Evolutionary conservation across 2,329 filamentous ascomycete species (phyloP).

Genomic region (Paraconiothyrium sp.): DNA sequence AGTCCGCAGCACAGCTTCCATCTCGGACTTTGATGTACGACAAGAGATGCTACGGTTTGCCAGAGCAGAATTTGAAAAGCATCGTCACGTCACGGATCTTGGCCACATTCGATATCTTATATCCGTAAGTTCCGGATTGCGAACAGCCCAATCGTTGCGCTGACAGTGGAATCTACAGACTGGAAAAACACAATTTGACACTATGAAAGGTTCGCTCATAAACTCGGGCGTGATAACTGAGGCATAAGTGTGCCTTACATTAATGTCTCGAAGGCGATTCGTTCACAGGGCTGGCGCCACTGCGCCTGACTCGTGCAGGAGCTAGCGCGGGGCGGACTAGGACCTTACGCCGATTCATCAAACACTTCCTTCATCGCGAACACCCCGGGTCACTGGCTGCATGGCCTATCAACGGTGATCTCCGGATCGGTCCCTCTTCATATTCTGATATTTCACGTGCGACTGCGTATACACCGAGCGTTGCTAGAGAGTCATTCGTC

Average conservation of each 20-base stretch:
- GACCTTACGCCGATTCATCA: neutral
- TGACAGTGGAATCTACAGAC: constrained; percentile 39
- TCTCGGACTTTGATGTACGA: constrained; percentile 39
- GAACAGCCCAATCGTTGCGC: neutral
- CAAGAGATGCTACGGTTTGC: constrained; percentile 60
- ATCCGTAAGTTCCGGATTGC: constrained; percentile 39
- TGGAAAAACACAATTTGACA: constrained; percentile 61
- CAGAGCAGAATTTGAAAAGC: constrained; percentile 59
- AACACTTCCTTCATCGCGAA: constrained; percentile 3
- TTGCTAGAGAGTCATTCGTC: neutral
- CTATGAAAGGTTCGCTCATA: constrained; percentile 53
- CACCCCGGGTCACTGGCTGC: neutral
- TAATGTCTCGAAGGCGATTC: neutral
- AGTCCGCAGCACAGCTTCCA: constrained; percentile 51
- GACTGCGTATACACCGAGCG: neutral
- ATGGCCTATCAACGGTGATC: no score
- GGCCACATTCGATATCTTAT: constrained; percentile 23
- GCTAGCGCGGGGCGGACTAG: constrained; percentile 10
- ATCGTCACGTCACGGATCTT: constrained; percentile 57
- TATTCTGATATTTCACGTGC: neutral
- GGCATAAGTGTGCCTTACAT: neutral
- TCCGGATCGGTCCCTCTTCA: neutral
- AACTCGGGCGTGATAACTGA: constrained; percentile 36
- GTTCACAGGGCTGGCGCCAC: neutral
- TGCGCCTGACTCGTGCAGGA: constrained; percentile 9